These are phyloP conservation scores for Chlorella variabilis DNA, from an alignment of 163 green algal species.

Conservation along the genomic window DNA sequence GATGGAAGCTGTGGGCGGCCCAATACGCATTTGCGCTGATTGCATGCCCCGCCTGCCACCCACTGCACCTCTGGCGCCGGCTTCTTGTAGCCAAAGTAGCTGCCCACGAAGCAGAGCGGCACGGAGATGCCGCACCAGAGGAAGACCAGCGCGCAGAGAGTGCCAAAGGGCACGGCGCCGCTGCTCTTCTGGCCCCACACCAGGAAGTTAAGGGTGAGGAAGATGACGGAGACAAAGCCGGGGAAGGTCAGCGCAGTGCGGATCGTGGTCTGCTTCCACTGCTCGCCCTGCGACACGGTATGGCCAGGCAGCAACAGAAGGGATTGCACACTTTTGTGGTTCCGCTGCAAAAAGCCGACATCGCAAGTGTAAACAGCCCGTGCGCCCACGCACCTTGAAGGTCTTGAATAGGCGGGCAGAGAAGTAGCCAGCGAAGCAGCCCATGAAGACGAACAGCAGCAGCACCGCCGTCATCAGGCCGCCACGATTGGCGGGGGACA, in stretches of 20 bases:
- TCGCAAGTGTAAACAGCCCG: too few relatives aligned
- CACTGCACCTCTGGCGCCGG: conserved; percentile 70
- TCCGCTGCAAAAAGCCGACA: too few relatives aligned
- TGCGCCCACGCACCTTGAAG: conserved; percentile 81
- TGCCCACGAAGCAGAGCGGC: conserved; percentile 94
- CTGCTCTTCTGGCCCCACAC: conserved; percentile 91
- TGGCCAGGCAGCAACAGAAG: not conserved
- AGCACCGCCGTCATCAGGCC: conserved; percentile 95
- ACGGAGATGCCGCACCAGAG: conserved; percentile 98
- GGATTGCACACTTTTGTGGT: too few relatives aligned
- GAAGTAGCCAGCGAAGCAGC: conserved; percentile 93
- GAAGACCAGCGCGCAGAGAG: conserved; percentile 94
- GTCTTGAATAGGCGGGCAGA: conserved; percentile 92
- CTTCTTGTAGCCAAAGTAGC: conserved; percentile 96
- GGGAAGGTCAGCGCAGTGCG: conserved; percentile 95
- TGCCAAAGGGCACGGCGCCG: conserved; percentile 94
- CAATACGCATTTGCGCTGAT: too few relatives aligned
- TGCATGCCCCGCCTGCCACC: not conserved
- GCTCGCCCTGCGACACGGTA: conserved; percentile 62
- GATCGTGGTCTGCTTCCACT: conserved; percentile 95
- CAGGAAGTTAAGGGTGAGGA: conserved; percentile 91
- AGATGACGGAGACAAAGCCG: conserved; percentile 85
- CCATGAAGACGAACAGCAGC: conserved; percentile 98
- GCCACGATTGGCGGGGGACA: conserved; percentile 96
- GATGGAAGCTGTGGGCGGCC: too few relatives aligned